Percentiles rank a stretch among this genome's conserved stretches.
These are phyloP conservation scores for Haplosporangium sp. DNA, from an alignment of 371 early-diverging fungal genomes.

Conservation along the genomic window DNA sequence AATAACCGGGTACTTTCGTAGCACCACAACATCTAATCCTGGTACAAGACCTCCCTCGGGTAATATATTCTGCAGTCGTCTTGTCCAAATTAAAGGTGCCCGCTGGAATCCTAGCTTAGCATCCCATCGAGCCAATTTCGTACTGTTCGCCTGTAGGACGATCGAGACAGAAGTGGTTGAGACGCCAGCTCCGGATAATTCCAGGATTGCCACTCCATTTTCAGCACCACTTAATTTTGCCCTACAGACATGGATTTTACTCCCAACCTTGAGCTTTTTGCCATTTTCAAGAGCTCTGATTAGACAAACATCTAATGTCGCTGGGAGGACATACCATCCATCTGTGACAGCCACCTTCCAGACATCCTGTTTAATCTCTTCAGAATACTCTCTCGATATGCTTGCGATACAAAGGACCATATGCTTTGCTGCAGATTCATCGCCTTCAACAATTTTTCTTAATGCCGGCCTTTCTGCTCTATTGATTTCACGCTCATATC, in stretches of 20 bases:
- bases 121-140: slow-evolving; percentile 77
- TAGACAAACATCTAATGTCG: slow-evolving; percentile 68
- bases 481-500: slow-evolving; percentile 82
- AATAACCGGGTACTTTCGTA: slow-evolving; percentile 71
- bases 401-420: slow-evolving; percentile 79
- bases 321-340: slow-evolving; percentile 82
- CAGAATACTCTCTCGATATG: slow-evolving; percentile 42
- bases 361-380: slow-evolving; percentile 15
- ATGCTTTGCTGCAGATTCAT: slow-evolving; percentile 66
- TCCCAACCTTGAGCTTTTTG: slow-evolving; percentile 68
- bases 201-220: slow-evolving; percentile 54
- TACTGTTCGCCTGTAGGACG: slow-evolving; percentile 68
- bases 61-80: slow-evolving; percentile 57
- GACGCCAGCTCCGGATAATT: slow-evolving; percentile 48
- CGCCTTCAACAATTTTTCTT: slow-evolving; percentile 77
- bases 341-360: slow-evolving; percentile 72
- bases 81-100: slow-evolving; percentile 48
- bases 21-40: slow-evolving; percentile 74
- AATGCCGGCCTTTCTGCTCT: slow-evolving; percentile 74
- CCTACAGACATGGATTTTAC: slow-evolving; percentile 74
- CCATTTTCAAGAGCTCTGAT: slow-evolving; percentile 58
- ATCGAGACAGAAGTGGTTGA: slow-evolving; percentile 41
- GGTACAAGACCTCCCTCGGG: slow-evolving; percentile 80
- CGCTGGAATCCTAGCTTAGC: slow-evolving; percentile 73
- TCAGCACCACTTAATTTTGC: slow-evolving; percentile 63